Conservation (phyloP, 202 grass and related monocot species). For the Bolboschoenoplectus hybrid region DNA sequence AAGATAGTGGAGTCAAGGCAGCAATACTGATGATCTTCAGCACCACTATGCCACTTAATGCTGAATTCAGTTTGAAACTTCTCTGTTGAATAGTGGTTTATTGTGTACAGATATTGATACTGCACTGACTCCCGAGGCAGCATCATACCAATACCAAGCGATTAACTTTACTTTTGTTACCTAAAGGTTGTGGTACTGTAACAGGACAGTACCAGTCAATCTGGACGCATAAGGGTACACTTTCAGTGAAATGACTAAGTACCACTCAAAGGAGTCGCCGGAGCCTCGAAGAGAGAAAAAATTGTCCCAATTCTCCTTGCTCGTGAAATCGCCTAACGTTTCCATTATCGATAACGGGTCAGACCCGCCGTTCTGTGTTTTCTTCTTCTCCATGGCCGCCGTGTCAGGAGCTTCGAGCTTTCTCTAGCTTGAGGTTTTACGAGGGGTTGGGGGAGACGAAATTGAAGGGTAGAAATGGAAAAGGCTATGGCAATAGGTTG, state of each 20-base stretch:
- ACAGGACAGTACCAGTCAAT: neutral
- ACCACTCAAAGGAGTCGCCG: conserved; percentile 93
- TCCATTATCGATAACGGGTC: conserved; percentile 52
- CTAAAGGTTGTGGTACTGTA: neutral
- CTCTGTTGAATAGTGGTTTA: neutral
- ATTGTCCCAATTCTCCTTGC: conserved; percentile 94
- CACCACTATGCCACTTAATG: neutral
- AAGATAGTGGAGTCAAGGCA: neutral
- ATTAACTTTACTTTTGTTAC: neutral
- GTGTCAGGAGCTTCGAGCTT: conserved; percentile 44
- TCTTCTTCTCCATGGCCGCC: conserved; percentile 51
- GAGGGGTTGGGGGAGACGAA: neutral
- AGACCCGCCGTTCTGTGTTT: conserved; percentile 24
- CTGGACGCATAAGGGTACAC: neutral
- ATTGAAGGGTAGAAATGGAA: neutral
- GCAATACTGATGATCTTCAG: neutral
- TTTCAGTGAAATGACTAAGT: conserved; percentile 34
- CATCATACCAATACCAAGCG: neutral
- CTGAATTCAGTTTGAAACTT: neutral
- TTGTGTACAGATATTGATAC: neutral
- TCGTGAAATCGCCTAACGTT: conserved; percentile 83
- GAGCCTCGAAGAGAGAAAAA: conserved; percentile 83
- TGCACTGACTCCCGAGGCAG: neutral
- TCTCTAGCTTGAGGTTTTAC: conserved; percentile 15
- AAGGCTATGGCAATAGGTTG: neutral